These are phyloP conservation scores for Leucocoprinus leucothites DNA, from an alignment of 768 basidiomycete species.

Conservation along the genomic window DNA sequence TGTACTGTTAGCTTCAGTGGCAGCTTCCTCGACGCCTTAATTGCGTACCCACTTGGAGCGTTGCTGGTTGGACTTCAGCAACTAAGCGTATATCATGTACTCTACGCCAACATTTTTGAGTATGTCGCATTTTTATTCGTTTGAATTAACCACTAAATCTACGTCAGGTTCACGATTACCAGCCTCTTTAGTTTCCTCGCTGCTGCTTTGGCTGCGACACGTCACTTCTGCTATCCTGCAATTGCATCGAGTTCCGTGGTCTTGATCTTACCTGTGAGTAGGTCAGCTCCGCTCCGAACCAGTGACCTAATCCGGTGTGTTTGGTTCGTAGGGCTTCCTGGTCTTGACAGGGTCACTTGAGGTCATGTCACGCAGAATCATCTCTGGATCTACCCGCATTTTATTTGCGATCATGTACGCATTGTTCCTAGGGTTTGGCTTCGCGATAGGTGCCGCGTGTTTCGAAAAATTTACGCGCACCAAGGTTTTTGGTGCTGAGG, in stretches of 20 bases:
- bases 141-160: slow-evolving; percentile 5
- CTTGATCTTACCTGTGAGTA: slow-evolving; percentile 69
- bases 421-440: slow-evolving; percentile 76
- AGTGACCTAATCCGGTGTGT: not conserved
- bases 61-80: slow-evolving; percentile 73
- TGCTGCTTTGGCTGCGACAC: slow-evolving; percentile 66
- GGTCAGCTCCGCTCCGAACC: not conserved
- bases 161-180: slow-evolving; percentile 68
- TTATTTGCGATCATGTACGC: slow-evolving; percentile 80
- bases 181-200: slow-evolving; percentile 77
- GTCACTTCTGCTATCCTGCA: slow-evolving; percentile 78
- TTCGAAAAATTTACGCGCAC: slow-evolving; percentile 55
- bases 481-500: slow-evolving; percentile 45
- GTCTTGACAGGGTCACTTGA: slow-evolving; percentile 75
- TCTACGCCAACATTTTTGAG: slow-evolving; percentile 81
- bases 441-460: slow-evolving; percentile 73
- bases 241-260: slow-evolving; percentile 76
- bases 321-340: slow-evolving; percentile 47
- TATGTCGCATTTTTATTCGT: slow-evolving; percentile 24
- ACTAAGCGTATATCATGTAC: slow-evolving; percentile 67
- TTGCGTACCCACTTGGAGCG: slow-evolving; percentile 72
- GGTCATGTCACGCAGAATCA: slow-evolving; percentile 71
- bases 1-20: slow-evolving; percentile 72
- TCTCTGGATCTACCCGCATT: slow-evolving; percentile 80
- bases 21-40: slow-evolving; percentile 72